Evolutionary conservation across 225 moss, liverwort and hornwort genomes (phyloP).

Genomic region (Antitrichia curtipendula): DNA sequence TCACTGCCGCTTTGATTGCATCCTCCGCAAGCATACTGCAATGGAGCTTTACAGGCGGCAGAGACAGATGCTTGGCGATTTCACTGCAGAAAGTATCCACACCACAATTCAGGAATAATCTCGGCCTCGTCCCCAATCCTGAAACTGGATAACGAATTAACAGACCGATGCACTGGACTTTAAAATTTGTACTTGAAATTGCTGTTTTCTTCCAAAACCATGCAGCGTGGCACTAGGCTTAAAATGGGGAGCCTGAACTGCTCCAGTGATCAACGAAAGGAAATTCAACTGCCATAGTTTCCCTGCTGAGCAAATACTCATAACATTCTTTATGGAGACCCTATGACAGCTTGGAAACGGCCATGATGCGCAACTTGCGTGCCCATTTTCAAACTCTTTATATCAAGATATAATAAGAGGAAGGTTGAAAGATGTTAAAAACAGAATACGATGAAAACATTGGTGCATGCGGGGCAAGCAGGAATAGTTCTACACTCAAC

Average conservation of each 20-base stretch:
- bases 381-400: not conserved
- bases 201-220: not conserved
- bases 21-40: slow-evolving; percentile 89
- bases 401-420: not conserved
- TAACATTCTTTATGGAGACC: not conserved
- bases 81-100: slow-evolving; percentile 39
- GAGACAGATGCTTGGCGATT: slow-evolving; percentile 74
- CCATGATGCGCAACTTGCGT: not conserved
- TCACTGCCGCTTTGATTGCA: slow-evolving; percentile 71
- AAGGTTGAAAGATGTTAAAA: not conserved
- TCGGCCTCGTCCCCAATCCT: not conserved
- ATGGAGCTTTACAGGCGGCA: slow-evolving; percentile 74
- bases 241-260: not conserved
- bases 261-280: not conserved
- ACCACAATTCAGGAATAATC: not conserved
- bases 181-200: not conserved
- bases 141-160: not conserved
- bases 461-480: not conserved
- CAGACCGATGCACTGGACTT: not conserved
- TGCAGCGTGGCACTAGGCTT: not conserved
- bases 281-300: not conserved
- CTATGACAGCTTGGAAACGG: not conserved
- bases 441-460: not conserved
- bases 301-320: not conserved
- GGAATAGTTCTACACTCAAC: not conserved